Percentiles rank a stretch among this genome's conserved stretches.
Evolutionary conservation across 176 grass and related monocot genomes (phyloP).

Genomic region (Zizania latifolia): DNA sequence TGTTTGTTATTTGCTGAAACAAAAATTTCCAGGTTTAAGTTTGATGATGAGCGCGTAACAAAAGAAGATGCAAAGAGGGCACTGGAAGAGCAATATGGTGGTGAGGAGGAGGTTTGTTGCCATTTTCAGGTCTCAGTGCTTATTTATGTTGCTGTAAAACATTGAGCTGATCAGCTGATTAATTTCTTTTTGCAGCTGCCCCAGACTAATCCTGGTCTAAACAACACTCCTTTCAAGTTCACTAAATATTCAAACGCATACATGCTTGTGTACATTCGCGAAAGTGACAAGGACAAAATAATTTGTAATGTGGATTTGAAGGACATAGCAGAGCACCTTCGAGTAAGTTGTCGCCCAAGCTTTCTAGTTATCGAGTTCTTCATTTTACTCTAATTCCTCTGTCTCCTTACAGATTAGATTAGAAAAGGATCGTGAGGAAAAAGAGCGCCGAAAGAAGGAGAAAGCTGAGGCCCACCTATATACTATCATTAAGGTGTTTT

Average conservation of each 20-base stretch:
- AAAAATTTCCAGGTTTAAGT: constrained; percentile 75
- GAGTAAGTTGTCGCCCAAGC: constrained; percentile 49
- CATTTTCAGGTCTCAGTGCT: constrained; percentile 10
- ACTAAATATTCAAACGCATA: constrained; percentile 99
- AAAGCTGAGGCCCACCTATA: constrained; percentile 99
- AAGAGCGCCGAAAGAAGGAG: constrained; percentile 92
- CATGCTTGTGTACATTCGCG: constrained; percentile 99
- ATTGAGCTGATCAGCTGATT: constrained; percentile 11
- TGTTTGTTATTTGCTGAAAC: constrained; percentile 1
- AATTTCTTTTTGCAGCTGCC: constrained; percentile 60
- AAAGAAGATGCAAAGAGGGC: constrained; percentile 94
- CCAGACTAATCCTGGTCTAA: constrained; percentile 93
- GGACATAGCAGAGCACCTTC: constrained; percentile 92
- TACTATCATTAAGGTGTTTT: constrained; percentile 94
- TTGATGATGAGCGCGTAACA: constrained; percentile 98
- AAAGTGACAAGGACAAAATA: constrained; percentile 98
- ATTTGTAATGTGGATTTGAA: constrained; percentile 96
- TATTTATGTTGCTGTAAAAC: constrained; percentile 1
- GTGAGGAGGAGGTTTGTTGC: constrained; percentile 83
- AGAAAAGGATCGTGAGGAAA: constrained; percentile 95
- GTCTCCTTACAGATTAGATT: constrained; percentile 67
- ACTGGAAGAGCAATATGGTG: constrained; percentile 98
- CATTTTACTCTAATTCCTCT: constrained; percentile 31
- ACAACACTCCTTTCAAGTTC: constrained; percentile 96
- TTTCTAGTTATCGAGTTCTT: constrained; percentile 1